Evolutionary conservation across 1,139 yeast genomes (phyloP).

Genomic region (Geotrichum macrosporum): DNA sequence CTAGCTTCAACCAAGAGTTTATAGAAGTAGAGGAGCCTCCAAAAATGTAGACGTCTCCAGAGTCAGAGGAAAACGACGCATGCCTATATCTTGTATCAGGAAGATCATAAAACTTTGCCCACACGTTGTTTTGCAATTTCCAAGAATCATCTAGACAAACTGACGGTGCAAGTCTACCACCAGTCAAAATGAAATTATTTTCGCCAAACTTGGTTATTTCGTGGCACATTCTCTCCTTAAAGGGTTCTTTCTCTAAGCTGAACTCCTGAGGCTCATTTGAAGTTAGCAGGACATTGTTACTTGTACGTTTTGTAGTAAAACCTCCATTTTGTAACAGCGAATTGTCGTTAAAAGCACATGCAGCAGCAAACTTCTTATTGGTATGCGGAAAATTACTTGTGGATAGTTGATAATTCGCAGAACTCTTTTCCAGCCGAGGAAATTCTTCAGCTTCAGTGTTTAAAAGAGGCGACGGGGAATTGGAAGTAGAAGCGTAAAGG

Average conservation of each 20-base stretch:
- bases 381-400: slow-evolving; percentile 2
- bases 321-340: slow-evolving; percentile 53
- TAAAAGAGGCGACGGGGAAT: slow-evolving; percentile 20
- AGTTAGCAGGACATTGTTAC: slow-evolving; percentile 27
- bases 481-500: slow-evolving; percentile 50
- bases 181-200: slow-evolving; percentile 45
- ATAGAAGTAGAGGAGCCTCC: slow-evolving; percentile 46
- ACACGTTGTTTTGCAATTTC: slow-evolving; percentile 33
- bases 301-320: slow-evolving; percentile 45
- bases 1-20: slow-evolving; percentile 32
- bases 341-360: slow-evolving; percentile 34
- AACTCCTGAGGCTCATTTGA: slow-evolving; percentile 17
- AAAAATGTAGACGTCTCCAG: slow-evolving; percentile 45
- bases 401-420: not conserved
- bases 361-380: slow-evolving; percentile 51
- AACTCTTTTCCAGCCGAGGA: slow-evolving; percentile 3
- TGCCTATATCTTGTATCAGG: slow-evolving; percentile 55
- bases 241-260: slow-evolving; percentile 18
- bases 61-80: slow-evolving; percentile 40
- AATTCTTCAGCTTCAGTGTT: slow-evolving; percentile 21
- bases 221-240: slow-evolving; percentile 54
- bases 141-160: slow-evolving; percentile 44
- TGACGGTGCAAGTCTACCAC: slow-evolving; percentile 68
- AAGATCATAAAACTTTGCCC: slow-evolving; percentile 43
- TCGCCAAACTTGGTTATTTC: slow-evolving; percentile 41